phyloP scores from a whole-genome alignment of 192 early-diverging fungal species.

The Coemansia sp. region DNA sequence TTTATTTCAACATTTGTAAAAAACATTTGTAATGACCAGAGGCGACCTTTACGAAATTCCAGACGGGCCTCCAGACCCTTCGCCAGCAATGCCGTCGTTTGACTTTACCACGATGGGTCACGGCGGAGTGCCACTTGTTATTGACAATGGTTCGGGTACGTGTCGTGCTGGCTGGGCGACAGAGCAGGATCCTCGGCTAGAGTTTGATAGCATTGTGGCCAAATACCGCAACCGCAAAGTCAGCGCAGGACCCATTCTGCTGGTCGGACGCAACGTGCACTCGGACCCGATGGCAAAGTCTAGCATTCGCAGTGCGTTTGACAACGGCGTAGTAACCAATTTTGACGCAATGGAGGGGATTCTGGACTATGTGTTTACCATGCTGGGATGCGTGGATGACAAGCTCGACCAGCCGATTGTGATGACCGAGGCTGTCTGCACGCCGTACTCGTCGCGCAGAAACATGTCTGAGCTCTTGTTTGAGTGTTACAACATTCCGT shows the following conservation, averaged over 20 bases:
- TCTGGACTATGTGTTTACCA: constrained; percentile 82
- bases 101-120: constrained; percentile 56
- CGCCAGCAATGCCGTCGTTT: constrained; percentile 46
- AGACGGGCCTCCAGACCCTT: constrained; percentile 43
- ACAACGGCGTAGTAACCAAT: constrained; percentile 45
- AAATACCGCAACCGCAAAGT: constrained; percentile 62
- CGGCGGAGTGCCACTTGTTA: constrained; percentile 59
- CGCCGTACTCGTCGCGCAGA: constrained; percentile 71
- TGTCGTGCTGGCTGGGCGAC: constrained; percentile 83
- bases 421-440: constrained; percentile 85
- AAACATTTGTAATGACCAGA: constrained; percentile 7
- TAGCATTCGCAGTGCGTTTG: constrained; percentile 46
- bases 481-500: constrained; percentile 77
- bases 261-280: constrained; percentile 42
- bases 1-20: background rate
- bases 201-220: constrained; percentile 75
- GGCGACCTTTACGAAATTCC: constrained; percentile 45
- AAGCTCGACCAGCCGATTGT: constrained; percentile 77
- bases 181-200: constrained; percentile 53
- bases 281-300: constrained; percentile 47
- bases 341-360: constrained; percentile 68
- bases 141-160: constrained; percentile 75
- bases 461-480: constrained; percentile 86
- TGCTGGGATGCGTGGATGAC: constrained; percentile 72
- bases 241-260: constrained; percentile 24